Evolutionary conservation across 352 stramenopile species (phyloP).

Genomic region (Phytophthora podocarpi): DNA sequence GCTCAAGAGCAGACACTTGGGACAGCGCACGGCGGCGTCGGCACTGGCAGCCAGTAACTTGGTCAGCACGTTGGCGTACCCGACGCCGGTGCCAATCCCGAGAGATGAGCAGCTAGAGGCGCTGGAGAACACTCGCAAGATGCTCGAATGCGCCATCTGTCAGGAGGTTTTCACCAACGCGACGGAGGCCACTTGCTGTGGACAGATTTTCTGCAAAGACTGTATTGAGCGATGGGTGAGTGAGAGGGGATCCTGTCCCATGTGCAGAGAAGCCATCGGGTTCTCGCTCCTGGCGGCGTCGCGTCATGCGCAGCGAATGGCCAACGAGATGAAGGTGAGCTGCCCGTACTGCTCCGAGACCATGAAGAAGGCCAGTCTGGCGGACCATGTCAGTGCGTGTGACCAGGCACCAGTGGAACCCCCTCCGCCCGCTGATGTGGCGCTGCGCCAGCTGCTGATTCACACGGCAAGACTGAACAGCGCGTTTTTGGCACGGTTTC

Average conservation of each 20-base stretch:
- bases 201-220: constrained; percentile 85
- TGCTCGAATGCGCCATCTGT: constrained; percentile 88
- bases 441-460: constrained; percentile 65
- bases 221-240: constrained; percentile 86
- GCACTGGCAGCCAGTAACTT: constrained; percentile 78
- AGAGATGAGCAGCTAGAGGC: constrained; percentile 80
- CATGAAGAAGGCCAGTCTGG: constrained; percentile 80
- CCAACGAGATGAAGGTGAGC: constrained; percentile 83
- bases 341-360: constrained; percentile 65
- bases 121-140: constrained; percentile 83
- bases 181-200: constrained; percentile 82
- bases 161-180: constrained; percentile 80
- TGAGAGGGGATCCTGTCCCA: constrained; percentile 78
- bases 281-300: constrained; percentile 70
- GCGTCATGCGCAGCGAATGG: constrained; percentile 81
- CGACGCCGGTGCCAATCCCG: constrained; percentile 52
- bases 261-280: constrained; percentile 78
- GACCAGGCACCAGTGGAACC: constrained; percentile 76
- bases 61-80: constrained; percentile 71
- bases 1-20: constrained; percentile 78
- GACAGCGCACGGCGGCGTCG: constrained; percentile 75
- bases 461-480: constrained; percentile 61
- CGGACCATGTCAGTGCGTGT: constrained; percentile 66
- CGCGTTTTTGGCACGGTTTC: constrained; percentile 58
- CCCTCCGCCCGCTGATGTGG: constrained; percentile 72